Conservation (phyloP, 495 filamentous ascomycete genomes). For the Viridothelium virens region DNA sequence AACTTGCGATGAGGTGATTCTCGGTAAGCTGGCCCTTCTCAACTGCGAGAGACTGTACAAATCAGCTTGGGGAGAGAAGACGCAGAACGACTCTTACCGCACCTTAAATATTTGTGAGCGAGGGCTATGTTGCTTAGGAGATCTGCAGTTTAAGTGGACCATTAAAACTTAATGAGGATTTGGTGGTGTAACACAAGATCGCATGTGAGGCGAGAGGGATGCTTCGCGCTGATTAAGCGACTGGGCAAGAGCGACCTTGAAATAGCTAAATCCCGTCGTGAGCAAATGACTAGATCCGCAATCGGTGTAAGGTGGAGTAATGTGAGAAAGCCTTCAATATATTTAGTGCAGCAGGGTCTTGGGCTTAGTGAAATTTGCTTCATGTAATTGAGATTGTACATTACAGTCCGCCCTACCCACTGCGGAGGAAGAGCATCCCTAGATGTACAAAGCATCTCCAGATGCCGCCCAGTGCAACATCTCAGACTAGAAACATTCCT, state of each 20-base stretch:
- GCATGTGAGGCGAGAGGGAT: too few relatives aligned
- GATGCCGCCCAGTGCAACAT: background rate
- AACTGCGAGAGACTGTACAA: background rate
- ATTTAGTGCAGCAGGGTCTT: background rate
- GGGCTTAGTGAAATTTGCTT: background rate
- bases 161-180: too few relatives aligned
- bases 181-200: too few relatives aligned
- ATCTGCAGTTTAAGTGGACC: too few relatives aligned
- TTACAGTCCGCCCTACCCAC: background rate
- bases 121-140: too few relatives aligned
- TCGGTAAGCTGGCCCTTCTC: background rate
- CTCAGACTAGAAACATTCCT: background rate
- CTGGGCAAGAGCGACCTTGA: too few relatives aligned
- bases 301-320: background rate
- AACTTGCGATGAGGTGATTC: background rate
- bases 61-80: background rate
- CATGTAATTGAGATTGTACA: background rate
- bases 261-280: too few relatives aligned
- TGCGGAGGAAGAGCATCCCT: background rate
- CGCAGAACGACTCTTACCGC: background rate
- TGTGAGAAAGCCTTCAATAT: background rate
- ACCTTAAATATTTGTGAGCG: background rate
- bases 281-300: background rate
- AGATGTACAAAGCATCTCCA: background rate
- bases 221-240: too few relatives aligned